phyloP scores from a whole-genome alignment of 257 asterid species.

The Solanum rostratum region DNA sequence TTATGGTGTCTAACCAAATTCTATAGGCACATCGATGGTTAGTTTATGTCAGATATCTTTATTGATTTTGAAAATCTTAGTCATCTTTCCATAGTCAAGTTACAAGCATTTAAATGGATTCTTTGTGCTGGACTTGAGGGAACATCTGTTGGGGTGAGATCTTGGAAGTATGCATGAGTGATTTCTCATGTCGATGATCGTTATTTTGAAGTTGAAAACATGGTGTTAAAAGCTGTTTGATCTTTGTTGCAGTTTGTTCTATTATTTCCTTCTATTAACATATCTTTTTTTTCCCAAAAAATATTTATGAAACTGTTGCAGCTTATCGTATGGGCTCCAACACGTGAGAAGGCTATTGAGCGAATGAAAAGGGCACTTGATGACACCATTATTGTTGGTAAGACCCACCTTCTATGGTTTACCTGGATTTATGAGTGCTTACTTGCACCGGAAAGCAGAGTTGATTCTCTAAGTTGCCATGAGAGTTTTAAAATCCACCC shows the following conservation, averaged over 20 bases:
- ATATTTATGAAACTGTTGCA: constrained; percentile 5
- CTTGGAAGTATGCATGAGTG: neutral
- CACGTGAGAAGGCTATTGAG: constrained; percentile 84
- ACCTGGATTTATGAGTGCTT: neutral
- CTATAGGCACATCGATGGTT: neutral
- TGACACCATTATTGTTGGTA: constrained; percentile 88
- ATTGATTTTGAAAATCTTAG: neutral
- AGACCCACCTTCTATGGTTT: neutral
- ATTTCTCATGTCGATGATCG: neutral
- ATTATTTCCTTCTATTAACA: neutral
- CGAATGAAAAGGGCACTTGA: constrained; percentile 98
- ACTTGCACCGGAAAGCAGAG: neutral
- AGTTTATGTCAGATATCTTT: neutral
- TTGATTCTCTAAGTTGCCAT: neutral
- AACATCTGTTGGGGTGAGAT: neutral
- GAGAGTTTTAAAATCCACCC: neutral
- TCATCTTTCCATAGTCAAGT: neutral
- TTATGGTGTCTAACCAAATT: neutral
- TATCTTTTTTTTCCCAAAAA: neutral
- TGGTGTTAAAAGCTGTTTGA: neutral
- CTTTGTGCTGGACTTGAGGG: neutral
- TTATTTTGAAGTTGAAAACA: neutral
- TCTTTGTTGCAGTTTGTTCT: neutral
- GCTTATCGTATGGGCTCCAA: constrained; percentile 99
- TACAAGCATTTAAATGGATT: neutral